Evolutionary conservation across 2,329 filamentous ascomycete species (phyloP).

Genomic region (Ampelomyces quisqualis): DNA sequence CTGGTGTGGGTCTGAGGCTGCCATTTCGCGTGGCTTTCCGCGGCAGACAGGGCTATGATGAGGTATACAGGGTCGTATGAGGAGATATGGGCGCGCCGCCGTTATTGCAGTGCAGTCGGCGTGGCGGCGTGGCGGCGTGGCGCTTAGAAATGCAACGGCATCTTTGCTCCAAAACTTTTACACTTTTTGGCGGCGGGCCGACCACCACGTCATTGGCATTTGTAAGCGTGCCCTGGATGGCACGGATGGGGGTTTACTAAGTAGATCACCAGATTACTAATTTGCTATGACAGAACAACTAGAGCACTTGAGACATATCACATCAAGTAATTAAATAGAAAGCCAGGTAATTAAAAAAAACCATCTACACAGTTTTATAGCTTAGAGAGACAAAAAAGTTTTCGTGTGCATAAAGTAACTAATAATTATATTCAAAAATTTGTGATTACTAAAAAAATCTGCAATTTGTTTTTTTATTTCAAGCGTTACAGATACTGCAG

Average conservation of each 20-base stretch:
- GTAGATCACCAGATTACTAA: too few relatives aligned
- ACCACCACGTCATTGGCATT: conserved; percentile 35
- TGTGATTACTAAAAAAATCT: too few relatives aligned
- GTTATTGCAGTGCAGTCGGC: conserved; percentile 14
- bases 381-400: too few relatives aligned
- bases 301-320: too few relatives aligned
- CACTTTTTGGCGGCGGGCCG: conserved; percentile 29
- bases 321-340: too few relatives aligned
- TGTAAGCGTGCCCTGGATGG: conserved; percentile 11
- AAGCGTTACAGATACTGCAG: too few relatives aligned
- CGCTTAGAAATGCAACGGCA: conserved; percentile 40
- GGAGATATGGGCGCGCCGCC: neutral
- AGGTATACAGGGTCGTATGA: neutral
- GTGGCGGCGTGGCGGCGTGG: conserved; percentile 10
- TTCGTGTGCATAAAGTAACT: too few relatives aligned
- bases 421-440: too few relatives aligned
- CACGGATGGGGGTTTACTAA: neutral
- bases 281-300: too few relatives aligned
- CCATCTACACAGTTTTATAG: too few relatives aligned
- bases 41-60: neutral
- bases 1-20: conserved; percentile 26
- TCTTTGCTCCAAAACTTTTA: conserved; percentile 37
- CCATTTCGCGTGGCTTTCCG: conserved; percentile 16
- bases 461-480: too few relatives aligned
- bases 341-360: too few relatives aligned